Base-by-base conservation (phyloP, 2,329 filamentous ascomycete genomes). In the Beauveria asiatica region DNA sequence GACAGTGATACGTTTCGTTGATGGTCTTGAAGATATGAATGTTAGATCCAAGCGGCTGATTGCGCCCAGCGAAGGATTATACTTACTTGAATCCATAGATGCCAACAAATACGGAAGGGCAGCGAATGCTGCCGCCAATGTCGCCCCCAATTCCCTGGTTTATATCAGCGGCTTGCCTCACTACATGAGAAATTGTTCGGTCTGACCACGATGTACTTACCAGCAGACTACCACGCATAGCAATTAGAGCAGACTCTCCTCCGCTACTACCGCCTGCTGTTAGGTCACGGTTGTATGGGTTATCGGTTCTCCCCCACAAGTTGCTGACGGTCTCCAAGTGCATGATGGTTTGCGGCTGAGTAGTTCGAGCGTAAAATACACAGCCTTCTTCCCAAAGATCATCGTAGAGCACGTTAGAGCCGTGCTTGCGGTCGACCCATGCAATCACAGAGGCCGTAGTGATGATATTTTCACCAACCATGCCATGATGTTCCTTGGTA, bases 281-380 rank as follows among this genome's bases (percentile, higher is more conserved):
- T 37, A 86, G 74, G 21, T 77, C 73, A 1, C 82, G 77, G 62
- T 87, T 88, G 60, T 80, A 75, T 0, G 87, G 86, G 66, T 88
- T 89, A 3, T 87, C 72, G 0, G 83, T 83, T 39, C 82, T 78
- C 1, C 85, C 85, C 60, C 81, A 84, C 21, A 87, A 70, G 64
- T 89, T 87, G 65, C 85, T 87, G 45, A 80, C 77, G 3, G 78
- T 82, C 67, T 88, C 86, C 42, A 85, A 68, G 17, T 77, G 75
- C 69, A 77, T 77, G 52, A 84, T 72, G 0, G 76, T 79, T 65
- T 84, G 82, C 0, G 87, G 86, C 6, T 88, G 79, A 59, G 87
- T 89, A 0, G 87, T 89, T 69, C 89, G 88, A 61, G 83, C 81
- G 66, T 86, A 85, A n/a, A 69, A 63, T 17, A 87, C 3, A 81